These are phyloP conservation scores for Talaromyces sp. DNA, from an alignment of 2,329 filamentous ascomycete genomes.

Conservation along the genomic window DNA sequence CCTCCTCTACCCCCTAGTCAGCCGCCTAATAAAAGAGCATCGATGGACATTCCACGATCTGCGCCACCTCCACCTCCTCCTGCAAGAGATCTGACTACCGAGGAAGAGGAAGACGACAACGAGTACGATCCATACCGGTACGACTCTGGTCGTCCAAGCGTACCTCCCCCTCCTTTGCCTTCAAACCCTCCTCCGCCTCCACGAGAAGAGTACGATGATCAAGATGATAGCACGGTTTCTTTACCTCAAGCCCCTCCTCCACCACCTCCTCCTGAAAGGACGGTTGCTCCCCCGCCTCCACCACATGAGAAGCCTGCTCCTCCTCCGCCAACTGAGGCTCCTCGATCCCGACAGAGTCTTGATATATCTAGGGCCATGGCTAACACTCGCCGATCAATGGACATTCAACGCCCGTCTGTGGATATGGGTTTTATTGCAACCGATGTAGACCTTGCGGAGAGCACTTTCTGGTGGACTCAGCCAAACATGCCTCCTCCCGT, in stretches of 20 bases:
- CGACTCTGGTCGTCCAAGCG: conserved; percentile 36
- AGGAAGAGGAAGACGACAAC: conserved; percentile 50
- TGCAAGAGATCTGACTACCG: conserved; percentile 47
- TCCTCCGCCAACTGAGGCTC: conserved; percentile 38
- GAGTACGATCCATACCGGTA: conserved; percentile 56
- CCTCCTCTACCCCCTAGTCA: conserved; percentile 67
- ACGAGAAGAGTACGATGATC: conserved; percentile 44
- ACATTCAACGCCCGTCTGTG: conserved; percentile 69
- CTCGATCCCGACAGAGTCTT: conserved; percentile 58
- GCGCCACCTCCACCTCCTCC: conserved; percentile 62
- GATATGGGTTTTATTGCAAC: conserved; percentile 83
- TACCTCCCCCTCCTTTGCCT: conserved; percentile 30
- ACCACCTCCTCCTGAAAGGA: conserved; percentile 24
- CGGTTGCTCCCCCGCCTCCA: conserved; percentile 23
- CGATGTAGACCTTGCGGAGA: conserved; percentile 74
- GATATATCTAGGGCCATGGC: conserved; percentile 60
- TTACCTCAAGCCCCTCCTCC: conserved; percentile 32
- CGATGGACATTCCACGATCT: conserved; percentile 68
- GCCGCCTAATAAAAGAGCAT: conserved; percentile 59
- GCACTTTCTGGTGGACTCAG: conserved; percentile 84
- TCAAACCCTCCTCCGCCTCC: conserved; percentile 24
- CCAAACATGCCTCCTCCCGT: conserved; percentile 75
- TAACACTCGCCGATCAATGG: conserved; percentile 64
- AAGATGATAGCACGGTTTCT: conserved; percentile 44
- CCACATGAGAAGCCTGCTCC: conserved; percentile 44